Evolutionary conservation across 1,284 basidiomycete genomes (phyloP), one percentile per base, ranked within the genome.

Genomic region (Entoloma clypeatum): DNA sequence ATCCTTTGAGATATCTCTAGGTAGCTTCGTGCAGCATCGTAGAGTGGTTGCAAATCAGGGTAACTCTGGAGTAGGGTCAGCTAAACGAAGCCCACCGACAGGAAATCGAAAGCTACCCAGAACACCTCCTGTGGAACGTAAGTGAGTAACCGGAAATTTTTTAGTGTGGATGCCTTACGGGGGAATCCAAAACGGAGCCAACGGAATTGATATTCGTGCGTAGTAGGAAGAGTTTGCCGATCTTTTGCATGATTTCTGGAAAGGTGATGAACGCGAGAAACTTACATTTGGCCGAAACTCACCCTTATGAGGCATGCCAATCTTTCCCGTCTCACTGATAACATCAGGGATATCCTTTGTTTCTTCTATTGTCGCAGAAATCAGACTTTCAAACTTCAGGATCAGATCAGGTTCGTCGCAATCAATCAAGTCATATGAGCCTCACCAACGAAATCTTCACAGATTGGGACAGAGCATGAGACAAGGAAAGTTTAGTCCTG

Each of bases 131-230:
- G 55, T 27, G 43, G 22, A 25, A 24, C 32, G 9, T 18, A 11
- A 17, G 43, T 27, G 16, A 25, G 11, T 29, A 25, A 21, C 19
- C 26, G 38, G 35, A 19, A 42, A 36, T 40, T 21, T 16, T 23
- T 24, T 26, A 5, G 23, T 16, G 72, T n/a, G n/a, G n/a, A n/a
- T n/a, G n/a, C n/a, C 85, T 57, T 61, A 90, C 88, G 16, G 94
- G 94, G 23, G 91, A 92, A 67, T 97, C 93, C 23, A 97, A 72
- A 19, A 97, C 93, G 26, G 92, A 94, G 25, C 94, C 93, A 39
- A 97, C 93, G 27, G 93, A 85, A 58, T 95, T 94, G 57, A 97
- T 95, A 59, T 94, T 95, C 51, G 94, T 93, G 47, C 94, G 75
- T 52, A 97, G 70, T 36, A 98, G 82, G 65, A 98, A 98, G 30